A percentile compares a stretch with the other conserved stretches of the same genome.
These are phyloP conservation scores for Priceomyces carsonii DNA, from an alignment of 805 yeast species.

Conservation along the genomic window DNA sequence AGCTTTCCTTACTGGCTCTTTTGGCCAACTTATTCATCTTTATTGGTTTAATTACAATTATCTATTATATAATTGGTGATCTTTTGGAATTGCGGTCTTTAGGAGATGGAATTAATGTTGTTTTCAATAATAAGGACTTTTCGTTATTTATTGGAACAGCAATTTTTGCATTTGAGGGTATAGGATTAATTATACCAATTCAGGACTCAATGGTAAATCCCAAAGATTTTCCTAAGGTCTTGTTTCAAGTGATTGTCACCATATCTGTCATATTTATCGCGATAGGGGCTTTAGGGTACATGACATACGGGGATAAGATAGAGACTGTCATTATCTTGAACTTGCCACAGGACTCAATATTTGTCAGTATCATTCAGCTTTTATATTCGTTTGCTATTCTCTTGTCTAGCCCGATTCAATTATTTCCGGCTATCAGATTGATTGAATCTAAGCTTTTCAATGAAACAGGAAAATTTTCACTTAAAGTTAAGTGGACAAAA, in stretches of 20 bases:
- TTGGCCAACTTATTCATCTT: slow-evolving; percentile 71
- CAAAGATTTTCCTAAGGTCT: slow-evolving; percentile 66
- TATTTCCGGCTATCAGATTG: slow-evolving; percentile 76
- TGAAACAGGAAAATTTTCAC: slow-evolving; percentile 58
- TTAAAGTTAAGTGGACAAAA: slow-evolving; percentile 62
- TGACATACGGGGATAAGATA: slow-evolving; percentile 64
- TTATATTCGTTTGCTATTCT: slow-evolving; percentile 74
- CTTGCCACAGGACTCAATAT: slow-evolving; percentile 64
- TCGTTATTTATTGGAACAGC: slow-evolving; percentile 81
- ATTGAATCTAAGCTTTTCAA: slow-evolving; percentile 62
- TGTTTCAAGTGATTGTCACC: slow-evolving; percentile 59
- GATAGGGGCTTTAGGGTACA: slow-evolving; percentile 68
- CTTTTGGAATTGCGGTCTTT: slow-evolving; percentile 43
- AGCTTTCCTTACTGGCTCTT: slow-evolving; percentile 68
- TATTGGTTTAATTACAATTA: slow-evolving; percentile 63
- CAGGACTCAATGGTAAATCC: slow-evolving; percentile 82
- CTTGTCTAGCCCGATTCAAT: slow-evolving; percentile 77
- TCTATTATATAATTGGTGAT: slow-evolving; percentile 53
- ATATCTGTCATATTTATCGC: slow-evolving; percentile 63
- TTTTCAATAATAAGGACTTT: slow-evolving; percentile 59
- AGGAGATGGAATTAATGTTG: slow-evolving; percentile 49
- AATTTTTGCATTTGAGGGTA: slow-evolving; percentile 86
- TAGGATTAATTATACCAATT: slow-evolving; percentile 78
- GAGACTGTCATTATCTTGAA: slow-evolving; percentile 71
- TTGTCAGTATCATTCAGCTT: slow-evolving; percentile 65